Evolutionary conservation across 2,329 filamentous ascomycete genomes (phyloP).

Genomic region (Fusarium dlaminii): DNA sequence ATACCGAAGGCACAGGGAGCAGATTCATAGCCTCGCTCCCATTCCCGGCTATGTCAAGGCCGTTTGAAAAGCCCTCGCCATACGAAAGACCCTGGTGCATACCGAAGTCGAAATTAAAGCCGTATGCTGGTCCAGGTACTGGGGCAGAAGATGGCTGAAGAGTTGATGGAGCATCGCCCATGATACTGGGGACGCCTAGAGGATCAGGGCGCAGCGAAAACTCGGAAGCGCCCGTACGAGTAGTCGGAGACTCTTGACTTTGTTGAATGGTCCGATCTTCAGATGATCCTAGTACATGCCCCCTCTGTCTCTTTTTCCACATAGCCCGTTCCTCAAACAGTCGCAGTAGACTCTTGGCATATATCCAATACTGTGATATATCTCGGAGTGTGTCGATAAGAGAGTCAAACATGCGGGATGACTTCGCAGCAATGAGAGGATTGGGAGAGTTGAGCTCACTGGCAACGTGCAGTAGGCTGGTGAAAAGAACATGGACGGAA

Average conservation of each 20-base stretch:
- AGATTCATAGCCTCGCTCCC: slow-evolving; percentile 22
- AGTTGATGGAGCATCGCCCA: background rate
- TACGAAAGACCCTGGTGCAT: slow-evolving; percentile 28
- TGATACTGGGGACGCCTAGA: background rate
- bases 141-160: slow-evolving; percentile 13
- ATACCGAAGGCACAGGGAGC: slow-evolving; percentile 43
- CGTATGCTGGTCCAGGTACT: slow-evolving; percentile 8
- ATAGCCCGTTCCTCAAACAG: slow-evolving; percentile 43
- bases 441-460: slow-evolving; percentile 43
- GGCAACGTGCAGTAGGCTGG: slow-evolving; percentile 44
- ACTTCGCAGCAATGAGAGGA: slow-evolving; percentile 46
- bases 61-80: slow-evolving; percentile 21
- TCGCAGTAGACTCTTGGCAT: slow-evolving; percentile 44
- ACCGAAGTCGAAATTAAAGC: slow-evolving; percentile 26
- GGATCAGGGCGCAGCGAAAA: slow-evolving; percentile 36
- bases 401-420: slow-evolving; percentile 42
- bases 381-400: slow-evolving; percentile 43
- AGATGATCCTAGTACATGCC: background rate
- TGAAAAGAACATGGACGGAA: slow-evolving; percentile 43
- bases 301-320: slow-evolving; percentile 21
- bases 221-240: background rate
- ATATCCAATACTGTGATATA: slow-evolving; percentile 45
- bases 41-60: slow-evolving; percentile 14
- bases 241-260: background rate
- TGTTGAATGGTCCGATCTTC: slow-evolving; percentile 10